Evolutionary conservation across 1,139 yeast genomes (phyloP), one percentile per base, ranked within the genome.

Genomic region (Lipomyces yarrowii): DNA sequence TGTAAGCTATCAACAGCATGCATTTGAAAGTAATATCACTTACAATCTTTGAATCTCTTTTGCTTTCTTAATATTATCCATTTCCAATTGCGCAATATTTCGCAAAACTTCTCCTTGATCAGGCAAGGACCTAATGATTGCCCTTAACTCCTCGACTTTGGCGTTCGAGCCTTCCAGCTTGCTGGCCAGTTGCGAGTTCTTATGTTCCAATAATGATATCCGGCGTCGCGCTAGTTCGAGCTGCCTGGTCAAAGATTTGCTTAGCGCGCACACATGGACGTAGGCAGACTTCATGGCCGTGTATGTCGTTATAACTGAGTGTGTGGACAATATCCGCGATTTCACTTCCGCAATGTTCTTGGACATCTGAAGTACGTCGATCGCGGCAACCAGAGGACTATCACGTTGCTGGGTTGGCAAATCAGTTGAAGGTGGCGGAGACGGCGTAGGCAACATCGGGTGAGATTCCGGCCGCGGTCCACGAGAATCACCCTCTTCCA

Each of bases 201-300:
- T 51, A 32, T 42, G 33, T 26, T 67, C 62, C 56, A 62, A 26
- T 6, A 59, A 62, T 15, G 61, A 15, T 3, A 57, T 23, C 18
- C 59, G 46, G 13, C 56, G 59, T n/a, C 56, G 48, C 26, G 56
- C 55, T 18, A n/a, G 33, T 8, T 69, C 55, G 6, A 65, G 48
- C 21, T 65, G 66, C 18, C 42, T 23, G 4, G 64, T 13, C 52
- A 68, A 62, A 3, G 52, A 33, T 30, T 57, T 56, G 42, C 55
- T 60, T 8, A 54, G 32, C 30, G 48, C 48, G 54, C 69, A 67
- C n/a, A 67, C 69, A 56, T 67, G 64, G n/a, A 35, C 42, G 32
- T 67, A 67, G 5, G 69, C 69, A 10, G 64, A 56, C 35, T 67
- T 67, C 32, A 67, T 35, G 7, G 69, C 69, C 8, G 67, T 55